These are phyloP conservation scores for Ganoderma lucidum DNA, from an alignment of 1,284 basidiomycete genomes.

Conservation along the genomic window DNA sequence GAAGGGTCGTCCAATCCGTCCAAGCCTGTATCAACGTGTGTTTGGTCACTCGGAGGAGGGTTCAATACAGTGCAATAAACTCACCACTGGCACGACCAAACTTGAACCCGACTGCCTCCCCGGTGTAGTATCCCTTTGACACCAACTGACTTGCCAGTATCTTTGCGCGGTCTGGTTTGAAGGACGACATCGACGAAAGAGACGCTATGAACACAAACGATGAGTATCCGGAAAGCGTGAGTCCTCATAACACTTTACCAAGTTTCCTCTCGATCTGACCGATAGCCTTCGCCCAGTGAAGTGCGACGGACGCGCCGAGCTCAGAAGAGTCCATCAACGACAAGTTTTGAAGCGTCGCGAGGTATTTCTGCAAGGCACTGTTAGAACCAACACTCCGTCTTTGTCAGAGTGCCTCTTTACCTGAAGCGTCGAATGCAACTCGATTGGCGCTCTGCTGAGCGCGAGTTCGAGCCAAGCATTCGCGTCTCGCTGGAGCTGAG, in stretches of 20 bases:
- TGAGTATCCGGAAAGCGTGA: background rate
- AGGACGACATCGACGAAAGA: conserved; percentile 61
- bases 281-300: conserved; percentile 84
- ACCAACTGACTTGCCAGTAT: conserved; percentile 82
- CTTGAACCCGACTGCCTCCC: conserved; percentile 86
- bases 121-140: conserved; percentile 86
- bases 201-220: conserved; percentile 55
- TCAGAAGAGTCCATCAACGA: conserved; percentile 80
- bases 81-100: conserved; percentile 60
- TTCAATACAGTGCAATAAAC: conserved; percentile 16
- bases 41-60: background rate
- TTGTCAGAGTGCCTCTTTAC: conserved; percentile 46
- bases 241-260: conserved; percentile 51
- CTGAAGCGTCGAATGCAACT: conserved; percentile 92
- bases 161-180: conserved; percentile 81
- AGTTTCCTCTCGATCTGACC: conserved; percentile 83
- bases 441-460: conserved; percentile 88
- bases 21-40: background rate
- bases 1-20: conserved; percentile 21
- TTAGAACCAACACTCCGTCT: background rate
- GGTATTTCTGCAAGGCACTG: conserved; percentile 72
- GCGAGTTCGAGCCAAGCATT: conserved; percentile 88
- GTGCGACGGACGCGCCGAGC: conserved; percentile 88
- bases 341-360: conserved; percentile 75
- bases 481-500: conserved; percentile 77